Evolutionary conservation across 371 early-diverging fungal genomes (phyloP), one percentile per base, ranked within the genome.

Genomic region (Rhizopus delemar): DNA sequence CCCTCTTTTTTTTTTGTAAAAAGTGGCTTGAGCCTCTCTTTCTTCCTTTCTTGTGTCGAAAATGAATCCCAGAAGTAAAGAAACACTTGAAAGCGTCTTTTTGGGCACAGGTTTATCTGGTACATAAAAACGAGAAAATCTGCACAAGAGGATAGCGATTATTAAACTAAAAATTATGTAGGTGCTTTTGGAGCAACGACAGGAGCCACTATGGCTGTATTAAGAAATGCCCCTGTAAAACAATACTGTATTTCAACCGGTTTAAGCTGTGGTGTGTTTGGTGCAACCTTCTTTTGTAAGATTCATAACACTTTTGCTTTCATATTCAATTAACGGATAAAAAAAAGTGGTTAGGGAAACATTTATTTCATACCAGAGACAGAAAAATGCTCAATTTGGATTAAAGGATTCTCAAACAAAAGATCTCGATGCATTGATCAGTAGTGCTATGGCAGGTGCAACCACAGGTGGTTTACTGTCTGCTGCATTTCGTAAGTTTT

Each of bases 371-470:
- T 78, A 77, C 52, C 84, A 85, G 58, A 71, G 78, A 32, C 70
- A 65, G 57, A 74, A 85, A 59, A 83, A 85, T 60, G 71, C 80
- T 11, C 68, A 70, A n/a, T 85, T 69, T 62, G 82, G 84, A 38
- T 61, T 82, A 29, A 82, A 82, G 46, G 80, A 81, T 54, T 83
- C 84, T 12, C 74, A 83, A 62, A 85, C 84, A 5, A 68, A 74
- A 55, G 82, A 82, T 32, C 60, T 76, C 39, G 85, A 85, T 70
- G 77, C 77, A 28, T 62, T 83, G 16, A 69, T 81, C 39, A 83
- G 84, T 33, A 85, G 86, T 61, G 71, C 83, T 0, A 61, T 83
- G 71, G 83, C 86, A 39, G 86, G 86, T 48, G 74, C 73, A 5
- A 80, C 74, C 8, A 82, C 83, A 29, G 86, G 86, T 56, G 84